Base-by-base conservation (phyloP, 1,284 basidiomycete genomes). In the Malassezia restricta region DNA sequence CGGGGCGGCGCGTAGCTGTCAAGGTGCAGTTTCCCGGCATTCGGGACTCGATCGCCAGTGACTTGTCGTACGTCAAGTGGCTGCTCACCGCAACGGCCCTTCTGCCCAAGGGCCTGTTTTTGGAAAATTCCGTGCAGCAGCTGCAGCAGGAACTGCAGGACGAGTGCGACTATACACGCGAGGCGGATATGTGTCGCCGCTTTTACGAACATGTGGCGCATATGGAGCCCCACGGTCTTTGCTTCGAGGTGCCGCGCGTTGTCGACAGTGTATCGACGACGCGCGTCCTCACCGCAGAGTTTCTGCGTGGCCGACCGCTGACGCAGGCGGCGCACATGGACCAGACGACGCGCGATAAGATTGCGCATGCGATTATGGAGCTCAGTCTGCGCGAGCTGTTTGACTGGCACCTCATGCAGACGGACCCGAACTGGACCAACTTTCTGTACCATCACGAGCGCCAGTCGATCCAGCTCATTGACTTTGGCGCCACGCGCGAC, bases 11-110 rank as follows among this genome's bases (percentile, higher is more conserved):
- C 30, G 70, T 95, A 11, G 94, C 92, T 0, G 84, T 98, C 54
- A 98, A 99, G 74, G 80, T 98, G 38, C 94, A 98, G 71, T 98
- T 96, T 73, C 92, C 92, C 0, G 87, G 90, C 60, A 87, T 98
- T 30, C 80, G 79, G 1, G 78, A 83, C 49, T 89, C 86, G 3
- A 95, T 98, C 62, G 78, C 82, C 53, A 87, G 83, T 40, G 94
- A 98, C 71, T 74, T 98, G 14, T 79, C 83, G 17, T 94, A 94
- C 73, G 79, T 96, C 54, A 86, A 84, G 55, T 76, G 88, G 62
- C 76, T 98, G 1, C 77, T 96, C 3, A 83, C 83, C 0, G 86
- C 86, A 0, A 85, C 88, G 1, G 76, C 78, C 12, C 74, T 95
- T 24, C 77, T 98, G 1, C 94, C 92, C 0, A 83, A 81, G 53